Base-by-base conservation (phyloP, 2,329 filamentous ascomycete genomes). In the Colletotrichum incanum region DNA sequence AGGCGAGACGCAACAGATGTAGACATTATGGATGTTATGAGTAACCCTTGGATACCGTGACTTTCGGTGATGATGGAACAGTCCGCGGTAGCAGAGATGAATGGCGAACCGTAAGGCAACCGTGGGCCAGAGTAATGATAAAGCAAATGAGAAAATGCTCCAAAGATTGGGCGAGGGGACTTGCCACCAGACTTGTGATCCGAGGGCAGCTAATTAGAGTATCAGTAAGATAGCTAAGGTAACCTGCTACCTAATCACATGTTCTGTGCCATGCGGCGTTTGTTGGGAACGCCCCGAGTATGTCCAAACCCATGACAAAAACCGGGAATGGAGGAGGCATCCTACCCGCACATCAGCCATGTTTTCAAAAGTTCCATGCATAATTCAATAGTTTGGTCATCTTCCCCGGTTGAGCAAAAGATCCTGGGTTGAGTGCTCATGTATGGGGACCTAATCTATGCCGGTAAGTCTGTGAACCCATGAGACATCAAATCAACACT, bases 41-140 rank as follows among this genome's bases (percentile, higher is more conserved):
- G 11, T 23, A 20, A 11, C 2, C 11, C 8, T 5, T 2, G 2
- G 9, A 0, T 2, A 14, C 3, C 26, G 9, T n/a, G 45, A 4
- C 9, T 49, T 9, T 14, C n/a, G n/a, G 2, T 14, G 45, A 12
- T 14, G 45, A 26, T 23, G 45, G 34, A 37, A 37, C 9, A 11
- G 34, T 37, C 11, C 34, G 8, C 11, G 7, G 34, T 11, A 37
- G 34, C 34, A 37, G 7, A 8, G 34, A 37, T 37, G 11, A 37
- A 37, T 37, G 34, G 34, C 34, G 34, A 37, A 37, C 34, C 34
- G 34, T 8, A 11, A 37, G 34, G 34, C 34, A 37, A 37, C 34
- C 34, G 34, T 37, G 34, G 34, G 34, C 34, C 34, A 37, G 34
- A 37, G 34, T 11, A 37, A 8, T 37, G 34, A 37, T 37, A 37